These are phyloP conservation scores for Craspedostauros australis DNA, from an alignment of 108 stramenopile species.

Conservation along the genomic window DNA sequence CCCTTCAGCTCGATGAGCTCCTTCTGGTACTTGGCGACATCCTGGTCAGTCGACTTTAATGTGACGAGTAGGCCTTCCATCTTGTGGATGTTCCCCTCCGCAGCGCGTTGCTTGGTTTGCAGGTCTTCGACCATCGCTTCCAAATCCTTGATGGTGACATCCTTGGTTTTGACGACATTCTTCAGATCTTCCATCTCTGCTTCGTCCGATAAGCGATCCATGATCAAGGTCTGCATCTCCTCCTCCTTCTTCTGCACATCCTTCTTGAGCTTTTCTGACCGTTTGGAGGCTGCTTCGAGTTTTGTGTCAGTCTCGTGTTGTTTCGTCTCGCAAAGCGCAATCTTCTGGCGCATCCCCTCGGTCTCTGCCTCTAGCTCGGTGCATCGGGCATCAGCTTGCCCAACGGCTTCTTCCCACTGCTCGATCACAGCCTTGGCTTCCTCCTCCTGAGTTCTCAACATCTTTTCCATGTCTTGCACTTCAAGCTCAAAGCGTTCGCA, in stretches of 20 bases:
- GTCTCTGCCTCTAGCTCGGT: slow-evolving; percentile 9
- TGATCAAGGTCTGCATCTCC: neutral
- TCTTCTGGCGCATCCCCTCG: neutral
- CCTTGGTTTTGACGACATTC: neutral
- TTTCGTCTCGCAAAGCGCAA: neutral
- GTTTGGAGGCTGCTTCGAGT: slow-evolving; percentile 12
- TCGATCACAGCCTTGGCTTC: slow-evolving; percentile 10
- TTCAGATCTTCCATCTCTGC: neutral
- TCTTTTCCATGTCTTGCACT: too few relatives aligned
- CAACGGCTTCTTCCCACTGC: slow-evolving; percentile 12
- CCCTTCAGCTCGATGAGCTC: slow-evolving; percentile 12
- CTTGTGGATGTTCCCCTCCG: too few relatives aligned
- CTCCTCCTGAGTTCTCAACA: too few relatives aligned
- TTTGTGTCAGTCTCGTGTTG: neutral
- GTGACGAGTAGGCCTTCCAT: too few relatives aligned
- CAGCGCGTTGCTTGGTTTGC: too few relatives aligned
- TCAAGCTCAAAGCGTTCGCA: too few relatives aligned
- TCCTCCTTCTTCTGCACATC: too few relatives aligned
- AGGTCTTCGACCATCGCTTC: too few relatives aligned
- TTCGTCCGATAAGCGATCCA: neutral
- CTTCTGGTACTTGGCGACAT: neutral
- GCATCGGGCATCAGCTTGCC: neutral
- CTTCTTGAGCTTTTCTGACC: slow-evolving; percentile 36
- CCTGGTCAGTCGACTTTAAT: too few relatives aligned
- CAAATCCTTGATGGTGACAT: too few relatives aligned